These are phyloP conservation scores for Coelastrella sp. DNA, from an alignment of 139 green algal species.

Conservation along the genomic window DNA sequence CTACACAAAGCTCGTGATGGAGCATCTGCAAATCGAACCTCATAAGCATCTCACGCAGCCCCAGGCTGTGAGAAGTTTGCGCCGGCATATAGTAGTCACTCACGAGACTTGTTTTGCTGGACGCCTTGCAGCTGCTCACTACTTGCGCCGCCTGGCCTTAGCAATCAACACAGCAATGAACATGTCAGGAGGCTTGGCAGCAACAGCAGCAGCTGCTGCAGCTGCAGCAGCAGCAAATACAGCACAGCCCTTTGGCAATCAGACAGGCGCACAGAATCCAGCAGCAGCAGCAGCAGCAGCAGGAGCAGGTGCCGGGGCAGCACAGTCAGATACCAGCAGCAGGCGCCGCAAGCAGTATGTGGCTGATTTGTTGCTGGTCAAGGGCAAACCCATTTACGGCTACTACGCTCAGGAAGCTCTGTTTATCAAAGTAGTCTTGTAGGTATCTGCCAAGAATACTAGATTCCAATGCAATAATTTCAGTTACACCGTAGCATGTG, in stretches of 20 bases:
- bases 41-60: too few species aligned
- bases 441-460: not conserved
- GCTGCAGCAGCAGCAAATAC: slow-evolving; percentile 10
- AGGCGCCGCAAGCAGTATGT: slow-evolving; percentile 68
- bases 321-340: not conserved
- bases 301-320: not conserved
- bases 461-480: too few species aligned
- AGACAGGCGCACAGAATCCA: not conserved
- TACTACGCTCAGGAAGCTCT: slow-evolving; percentile 85
- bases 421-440: slow-evolving; percentile 93
- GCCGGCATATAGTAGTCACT: too few species aligned
- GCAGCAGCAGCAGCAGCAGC: slow-evolving; percentile 30
- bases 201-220: slow-evolving; percentile 38
- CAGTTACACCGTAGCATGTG: too few species aligned
- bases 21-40: too few species aligned
- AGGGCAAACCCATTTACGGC: slow-evolving; percentile 88
- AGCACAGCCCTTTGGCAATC: not conserved
- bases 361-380: slow-evolving; percentile 82
- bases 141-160: slow-evolving; percentile 61
- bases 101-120: not conserved
- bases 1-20: too few species aligned
- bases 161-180: slow-evolving; percentile 58
- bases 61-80: too few species aligned
- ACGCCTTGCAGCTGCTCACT: slow-evolving; percentile 32
- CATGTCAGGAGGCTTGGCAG: slow-evolving; percentile 31